Base-by-base conservation (phyloP, 148 eudicot species). In the Arbutus unedo region DNA sequence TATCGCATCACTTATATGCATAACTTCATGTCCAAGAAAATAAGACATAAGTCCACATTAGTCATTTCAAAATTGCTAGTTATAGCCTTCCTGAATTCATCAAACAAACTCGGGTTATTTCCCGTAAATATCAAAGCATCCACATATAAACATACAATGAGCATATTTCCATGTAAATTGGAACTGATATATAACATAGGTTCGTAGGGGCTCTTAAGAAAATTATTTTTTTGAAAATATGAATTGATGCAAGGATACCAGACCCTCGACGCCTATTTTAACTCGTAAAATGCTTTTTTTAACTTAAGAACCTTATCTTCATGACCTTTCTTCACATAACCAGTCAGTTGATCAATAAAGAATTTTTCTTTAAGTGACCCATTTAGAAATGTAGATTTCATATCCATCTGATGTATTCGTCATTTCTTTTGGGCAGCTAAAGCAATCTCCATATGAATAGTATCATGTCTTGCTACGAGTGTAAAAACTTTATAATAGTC, bases 221-320 rank as follows among this genome's bases (percentile, higher is more conserved):
- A 75, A 75, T 25, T 56, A 18, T 47, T 6, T n/a, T 50, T 11
- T 19, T 2, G 2, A 8, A 75, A 48, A 25, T 75, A 43, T 4
- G 55, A 4, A 9, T 75, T 57, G 7, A 75, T 48, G 16, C 8
- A 11, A 2, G 56, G 4, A 14, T 48, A 75, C 57, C 38, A 75
- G 9, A 50, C 78, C 47, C 78, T 19, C 18, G 78, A 8, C 15
- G 78, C 78, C n/a, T 75, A 56, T 75, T 75, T 75, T 48, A 75
- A 50, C 5, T 56, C 78, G 48, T 75, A 75, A 0, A 75, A 53
- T 2, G 57, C 78, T 25, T 75, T 75, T 18, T 47, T 38, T 11
- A 75, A 50, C 47, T 48, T 75, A 48, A 41, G 47, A 48, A 75
- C 78, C 47, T 49, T 75, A 4, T 75, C 38, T 31, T 31, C 38